phyloP scores from a whole-genome alignment of 2,329 filamentous ascomycete genomes.

The Hypoxylon sp. region DNA sequence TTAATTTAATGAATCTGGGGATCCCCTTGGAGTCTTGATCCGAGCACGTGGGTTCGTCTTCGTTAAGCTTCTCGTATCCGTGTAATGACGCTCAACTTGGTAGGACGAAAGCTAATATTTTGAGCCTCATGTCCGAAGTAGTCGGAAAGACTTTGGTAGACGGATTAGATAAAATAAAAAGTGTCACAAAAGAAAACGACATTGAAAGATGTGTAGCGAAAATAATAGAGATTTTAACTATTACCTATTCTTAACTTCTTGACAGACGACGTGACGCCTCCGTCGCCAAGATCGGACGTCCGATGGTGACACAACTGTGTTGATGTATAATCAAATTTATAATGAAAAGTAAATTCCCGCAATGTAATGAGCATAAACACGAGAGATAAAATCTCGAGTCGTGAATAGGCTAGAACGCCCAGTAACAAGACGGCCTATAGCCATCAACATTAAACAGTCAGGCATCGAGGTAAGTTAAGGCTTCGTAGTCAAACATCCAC shows the following conservation, averaged over 20 bases:
- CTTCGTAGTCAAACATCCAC: background rate
- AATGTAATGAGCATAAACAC: too few species aligned
- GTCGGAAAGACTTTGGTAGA: too few species aligned
- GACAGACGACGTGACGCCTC: too few species aligned
- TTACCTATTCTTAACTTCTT: too few species aligned
- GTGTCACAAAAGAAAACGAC: too few species aligned
- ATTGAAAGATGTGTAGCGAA: too few species aligned
- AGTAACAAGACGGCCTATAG: background rate
- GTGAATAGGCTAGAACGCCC: background rate
- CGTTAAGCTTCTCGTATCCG: background rate
- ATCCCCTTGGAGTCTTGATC: background rate
- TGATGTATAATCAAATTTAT: too few species aligned
- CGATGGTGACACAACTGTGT: too few species aligned
- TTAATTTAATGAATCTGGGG: background rate
- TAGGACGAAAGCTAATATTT: background rate
- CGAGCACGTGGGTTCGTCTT: background rate
- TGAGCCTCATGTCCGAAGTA: constrained; percentile 8
- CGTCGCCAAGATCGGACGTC: too few species aligned
- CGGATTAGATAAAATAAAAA: too few species aligned
- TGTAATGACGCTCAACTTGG: background rate
- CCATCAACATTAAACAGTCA: constrained; percentile 2
- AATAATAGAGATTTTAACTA: too few species aligned
- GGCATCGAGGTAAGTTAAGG: background rate
- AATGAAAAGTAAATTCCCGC: too few species aligned
- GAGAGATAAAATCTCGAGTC: background rate